Evolutionary conservation across 2,329 filamentous ascomycete genomes (phyloP).

Genomic region (Ceratocystis destructans): DNA sequence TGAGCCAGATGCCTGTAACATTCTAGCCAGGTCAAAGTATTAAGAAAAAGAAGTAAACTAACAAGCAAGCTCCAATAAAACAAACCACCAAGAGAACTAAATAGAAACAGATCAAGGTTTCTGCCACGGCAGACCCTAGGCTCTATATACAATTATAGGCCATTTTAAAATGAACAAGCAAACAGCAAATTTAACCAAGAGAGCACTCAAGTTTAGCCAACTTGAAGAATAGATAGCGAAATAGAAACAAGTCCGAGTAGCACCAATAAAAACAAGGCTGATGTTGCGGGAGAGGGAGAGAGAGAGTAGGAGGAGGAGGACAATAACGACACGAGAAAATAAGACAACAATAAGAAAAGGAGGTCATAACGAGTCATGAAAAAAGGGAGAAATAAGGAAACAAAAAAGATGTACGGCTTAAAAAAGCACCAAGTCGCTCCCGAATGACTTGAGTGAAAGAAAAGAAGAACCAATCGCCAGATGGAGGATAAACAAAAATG

Average conservation of each 20-base stretch:
- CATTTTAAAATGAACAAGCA: constrained; percentile 2
- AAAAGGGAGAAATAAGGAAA: neutral
- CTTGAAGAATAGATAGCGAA: neutral
- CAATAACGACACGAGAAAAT: neutral
- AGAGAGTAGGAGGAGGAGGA: neutral
- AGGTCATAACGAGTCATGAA: neutral
- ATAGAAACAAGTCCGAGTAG: neutral
- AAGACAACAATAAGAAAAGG: neutral
- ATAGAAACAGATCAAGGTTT: constrained; percentile 1
- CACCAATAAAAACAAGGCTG: neutral
- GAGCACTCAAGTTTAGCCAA: neutral
- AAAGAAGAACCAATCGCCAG: neutral
- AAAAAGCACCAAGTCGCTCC: neutral
- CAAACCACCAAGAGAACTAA: neutral
- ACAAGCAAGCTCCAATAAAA: neutral
- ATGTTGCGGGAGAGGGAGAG: neutral
- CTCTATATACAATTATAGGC: constrained; percentile 6
- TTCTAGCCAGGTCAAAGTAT: neutral
- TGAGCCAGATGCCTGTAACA: neutral
- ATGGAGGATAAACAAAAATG: neutral
- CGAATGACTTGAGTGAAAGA: neutral
- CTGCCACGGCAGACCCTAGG: neutral
- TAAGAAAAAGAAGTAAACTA: neutral
- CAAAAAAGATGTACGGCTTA: neutral
- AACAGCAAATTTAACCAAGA: neutral